Base-by-base conservation (phyloP, 257 asterid genomes). In the Paraleonurus japonicus region DNA sequence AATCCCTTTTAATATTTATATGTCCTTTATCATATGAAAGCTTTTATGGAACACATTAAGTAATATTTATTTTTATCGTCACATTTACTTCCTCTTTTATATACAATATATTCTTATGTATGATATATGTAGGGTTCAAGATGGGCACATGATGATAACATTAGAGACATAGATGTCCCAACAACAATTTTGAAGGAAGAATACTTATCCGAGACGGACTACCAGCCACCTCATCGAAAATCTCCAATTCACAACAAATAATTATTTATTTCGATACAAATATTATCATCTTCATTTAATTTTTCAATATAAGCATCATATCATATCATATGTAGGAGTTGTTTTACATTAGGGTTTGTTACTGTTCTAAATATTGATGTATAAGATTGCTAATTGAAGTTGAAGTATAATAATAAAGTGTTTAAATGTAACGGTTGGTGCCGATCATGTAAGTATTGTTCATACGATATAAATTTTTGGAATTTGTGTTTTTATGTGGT, bases 231-330 rank as follows among this genome's bases (percentile, higher is more conserved):
- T 27, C 85, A 62, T 37, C 83, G 78, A n/a, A 75, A 78, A 61
- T 62, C 85, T 11, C 85, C 85, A 0, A 81, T 78, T 64, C 85
- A 81, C 74, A 81, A 78, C 59, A 61, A 78, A 78, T 76, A 30
- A 22, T 65, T 67, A 11, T 11, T 30, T 6, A 26, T 47, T 16
- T 48, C 0, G 9, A 48, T 48, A 37, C 45, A 37, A 37, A 37
- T 37, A 35, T 10, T 37, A 37, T 10, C 15, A 37, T 37, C 15
- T 37, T 37, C 15, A 9, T 37, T 9, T 37, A 37, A 48, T 48
- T 16, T 48, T 48, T 16, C 23, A 11, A 48, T 48, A 45, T 45
- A 48, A 8, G 16, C 20, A 43, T 27, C n/a, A 12, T 17, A 61
- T 33, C 28, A 26, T 33, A 63, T 37, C 2, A 67, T 45, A 9